A percentile compares a stretch with the other conserved stretches of the same genome.
phyloP scores from a whole-genome alignment of 1,284 basidiomycete genomes.

The Lentinula novae-zelandiae region DNA sequence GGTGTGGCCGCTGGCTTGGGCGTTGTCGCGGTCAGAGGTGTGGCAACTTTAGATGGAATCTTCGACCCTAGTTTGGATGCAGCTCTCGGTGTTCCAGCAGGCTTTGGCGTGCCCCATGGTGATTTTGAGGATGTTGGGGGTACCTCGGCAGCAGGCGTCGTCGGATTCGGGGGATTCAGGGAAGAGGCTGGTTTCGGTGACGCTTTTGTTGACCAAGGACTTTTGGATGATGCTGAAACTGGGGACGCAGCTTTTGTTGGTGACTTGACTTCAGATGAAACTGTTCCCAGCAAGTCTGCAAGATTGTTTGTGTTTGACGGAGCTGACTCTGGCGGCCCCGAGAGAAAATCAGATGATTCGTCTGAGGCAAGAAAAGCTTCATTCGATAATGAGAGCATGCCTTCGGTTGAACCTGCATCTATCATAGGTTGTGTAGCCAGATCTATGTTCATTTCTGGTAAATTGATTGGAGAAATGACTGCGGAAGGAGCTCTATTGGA shows the following conservation, averaged over 20 bases:
- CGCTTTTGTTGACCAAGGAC: neutral
- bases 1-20: conserved; percentile 3
- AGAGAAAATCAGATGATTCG: neutral
- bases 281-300: neutral
- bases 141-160: neutral
- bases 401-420: neutral
- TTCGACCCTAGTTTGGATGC: conserved; percentile 1
- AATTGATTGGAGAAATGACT: conserved; percentile 10
- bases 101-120: conserved; percentile 8
- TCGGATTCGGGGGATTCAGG: neutral
- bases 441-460: conserved; percentile 8
- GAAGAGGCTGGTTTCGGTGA: neutral
- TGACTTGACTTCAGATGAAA: neutral
- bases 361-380: neutral
- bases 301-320: neutral
- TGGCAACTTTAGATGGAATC: neutral
- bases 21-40: neutral
- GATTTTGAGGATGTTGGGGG: neutral
- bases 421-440: conserved; percentile 3
- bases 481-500: conserved; percentile 6
- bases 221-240: neutral
- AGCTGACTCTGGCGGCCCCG: neutral
- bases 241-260: conserved; percentile 7
- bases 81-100: conserved; percentile 5
- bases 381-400: neutral